Conservation (phyloP, 2,329 filamentous ascomycete species). For the Rachicladosporium sp. region DNA sequence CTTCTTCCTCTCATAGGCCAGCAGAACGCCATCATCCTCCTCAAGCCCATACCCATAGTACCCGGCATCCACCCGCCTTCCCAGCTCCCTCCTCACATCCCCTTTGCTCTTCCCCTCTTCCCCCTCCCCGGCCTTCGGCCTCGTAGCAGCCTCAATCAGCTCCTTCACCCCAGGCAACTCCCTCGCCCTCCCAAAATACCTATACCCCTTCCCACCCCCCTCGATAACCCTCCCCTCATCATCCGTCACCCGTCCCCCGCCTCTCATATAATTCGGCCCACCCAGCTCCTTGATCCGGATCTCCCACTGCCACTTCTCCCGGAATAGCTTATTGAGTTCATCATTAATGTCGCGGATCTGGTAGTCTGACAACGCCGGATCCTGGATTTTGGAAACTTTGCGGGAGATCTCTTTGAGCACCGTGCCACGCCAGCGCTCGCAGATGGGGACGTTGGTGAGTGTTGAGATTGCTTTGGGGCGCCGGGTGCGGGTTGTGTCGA, state of each 20-base stretch:
- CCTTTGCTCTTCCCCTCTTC: conserved; percentile 34
- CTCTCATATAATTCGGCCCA: conserved; percentile 93
- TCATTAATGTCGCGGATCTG: conserved; percentile 97
- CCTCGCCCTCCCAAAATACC: conserved; percentile 81
- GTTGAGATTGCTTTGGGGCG: conserved; percentile 86
- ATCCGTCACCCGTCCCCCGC: conserved; percentile 39
- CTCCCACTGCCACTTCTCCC: conserved; percentile 99
- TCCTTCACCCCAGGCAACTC: conserved; percentile 94
- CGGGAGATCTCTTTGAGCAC: conserved; percentile 94
- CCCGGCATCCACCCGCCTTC: conserved; percentile 72
- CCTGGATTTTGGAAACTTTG: conserved; percentile 94
- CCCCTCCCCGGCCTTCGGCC: conserved; percentile 36
- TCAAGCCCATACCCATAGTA: conserved; percentile 94
- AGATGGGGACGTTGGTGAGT: conserved; percentile 68
- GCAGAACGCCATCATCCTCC: conserved; percentile 72
- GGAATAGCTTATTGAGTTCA: conserved; percentile 98
- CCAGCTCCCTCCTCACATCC: conserved; percentile 56
- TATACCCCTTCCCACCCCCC: conserved; percentile 74
- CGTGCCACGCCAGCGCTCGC: conserved; percentile 97
- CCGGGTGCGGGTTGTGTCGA: conserved; percentile 79
- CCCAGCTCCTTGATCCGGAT: conserved; percentile 88
- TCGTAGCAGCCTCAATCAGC: conserved; percentile 68
- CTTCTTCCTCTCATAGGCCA: conserved; percentile 71
- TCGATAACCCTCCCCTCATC: conserved; percentile 45
- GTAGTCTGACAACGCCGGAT: conserved; percentile 77